phyloP scores from a whole-genome alignment of 2,329 filamentous ascomycete genomes.

The Botryotinia convoluta region DNA sequence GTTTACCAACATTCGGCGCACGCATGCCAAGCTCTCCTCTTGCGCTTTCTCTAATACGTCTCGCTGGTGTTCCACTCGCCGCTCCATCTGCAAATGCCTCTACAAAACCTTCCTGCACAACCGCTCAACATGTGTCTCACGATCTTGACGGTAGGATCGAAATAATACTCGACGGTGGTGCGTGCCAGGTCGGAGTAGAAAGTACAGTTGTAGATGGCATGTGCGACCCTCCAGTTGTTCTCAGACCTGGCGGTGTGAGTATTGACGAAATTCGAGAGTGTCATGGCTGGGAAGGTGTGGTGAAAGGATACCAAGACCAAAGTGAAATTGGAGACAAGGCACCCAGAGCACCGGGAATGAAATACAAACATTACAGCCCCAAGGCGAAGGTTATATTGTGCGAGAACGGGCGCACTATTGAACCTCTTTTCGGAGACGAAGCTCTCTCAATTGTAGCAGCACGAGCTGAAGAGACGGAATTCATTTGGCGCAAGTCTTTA shows the following conservation, averaged over 20 bases:
- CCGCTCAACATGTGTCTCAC: slow-evolving; percentile 82
- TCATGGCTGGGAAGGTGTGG: slow-evolving; percentile 76
- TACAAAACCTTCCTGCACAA: slow-evolving; percentile 87
- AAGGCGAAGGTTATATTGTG: slow-evolving; percentile 83
- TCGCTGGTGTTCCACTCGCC: slow-evolving; percentile 75
- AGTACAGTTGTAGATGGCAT: slow-evolving; percentile 95
- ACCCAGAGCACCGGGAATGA: slow-evolving; percentile 93
- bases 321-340: slow-evolving; percentile 62
- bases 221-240: slow-evolving; percentile 72
- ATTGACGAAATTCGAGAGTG: slow-evolving; percentile 73
- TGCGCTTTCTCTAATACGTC: slow-evolving; percentile 82
- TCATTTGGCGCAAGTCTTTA: slow-evolving; percentile 22
- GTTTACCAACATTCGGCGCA: slow-evolving; percentile 78
- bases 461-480: slow-evolving; percentile 13
- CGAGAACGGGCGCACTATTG: slow-evolving; percentile 49
- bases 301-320: slow-evolving; percentile 75
- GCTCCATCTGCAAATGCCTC: slow-evolving; percentile 94
- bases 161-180: slow-evolving; percentile 83
- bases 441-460: slow-evolving; percentile 19
- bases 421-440: slow-evolving; percentile 3
- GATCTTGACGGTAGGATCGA: slow-evolving; percentile 81
- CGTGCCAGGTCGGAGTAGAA: slow-evolving; percentile 86
- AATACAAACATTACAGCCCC: slow-evolving; percentile 97
- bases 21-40: slow-evolving; percentile 84
- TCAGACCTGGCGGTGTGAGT: slow-evolving; percentile 83